These are phyloP conservation scores for Zymoseptoria crescenta DNA, from an alignment of 2,329 filamentous ascomycete species.

Conservation along the genomic window DNA sequence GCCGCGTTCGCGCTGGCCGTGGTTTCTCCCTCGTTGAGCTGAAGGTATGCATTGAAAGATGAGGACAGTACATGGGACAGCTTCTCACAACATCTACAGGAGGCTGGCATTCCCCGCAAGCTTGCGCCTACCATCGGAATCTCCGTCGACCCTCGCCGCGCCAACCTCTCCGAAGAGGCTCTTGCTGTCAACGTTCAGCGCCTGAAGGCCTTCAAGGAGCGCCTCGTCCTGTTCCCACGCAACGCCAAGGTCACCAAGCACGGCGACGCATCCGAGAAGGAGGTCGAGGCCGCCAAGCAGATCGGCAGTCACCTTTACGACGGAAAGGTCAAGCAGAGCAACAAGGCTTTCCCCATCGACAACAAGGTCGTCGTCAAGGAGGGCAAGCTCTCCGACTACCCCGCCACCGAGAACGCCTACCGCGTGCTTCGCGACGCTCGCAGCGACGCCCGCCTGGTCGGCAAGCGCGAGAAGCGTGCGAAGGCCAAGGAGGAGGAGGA, in stretches of 20 bases:
- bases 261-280: slow-evolving; percentile 78
- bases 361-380: slow-evolving; percentile 67
- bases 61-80: background rate
- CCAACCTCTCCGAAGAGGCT: slow-evolving; percentile 94
- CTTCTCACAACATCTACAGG: slow-evolving; percentile 46
- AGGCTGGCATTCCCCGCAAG: slow-evolving; percentile 90
- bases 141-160: slow-evolving; percentile 88
- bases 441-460: slow-evolving; percentile 71
- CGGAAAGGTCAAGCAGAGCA: slow-evolving; percentile 35
- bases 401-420: slow-evolving; percentile 79
- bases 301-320: slow-evolving; percentile 39
- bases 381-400: slow-evolving; percentile 62
- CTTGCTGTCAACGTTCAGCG: slow-evolving; percentile 92
- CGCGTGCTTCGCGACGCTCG: slow-evolving; percentile 75
- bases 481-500: slow-evolving; percentile 81
- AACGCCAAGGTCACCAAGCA: slow-evolving; percentile 90
- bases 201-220: slow-evolving; percentile 94
- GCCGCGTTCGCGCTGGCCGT: slow-evolving; percentile 89
- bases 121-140: slow-evolving; percentile 95
- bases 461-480: slow-evolving; percentile 86
- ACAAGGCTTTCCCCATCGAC: slow-evolving; percentile 62
- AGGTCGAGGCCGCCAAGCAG: slow-evolving; percentile 62
- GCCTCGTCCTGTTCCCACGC: slow-evolving; percentile 96
- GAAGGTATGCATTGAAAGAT: slow-evolving; percentile 59
- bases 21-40: slow-evolving; percentile 96